Base-by-base conservation (phyloP, 2,329 filamentous ascomycete genomes). In the Conoideocrella luteorostrata region DNA sequence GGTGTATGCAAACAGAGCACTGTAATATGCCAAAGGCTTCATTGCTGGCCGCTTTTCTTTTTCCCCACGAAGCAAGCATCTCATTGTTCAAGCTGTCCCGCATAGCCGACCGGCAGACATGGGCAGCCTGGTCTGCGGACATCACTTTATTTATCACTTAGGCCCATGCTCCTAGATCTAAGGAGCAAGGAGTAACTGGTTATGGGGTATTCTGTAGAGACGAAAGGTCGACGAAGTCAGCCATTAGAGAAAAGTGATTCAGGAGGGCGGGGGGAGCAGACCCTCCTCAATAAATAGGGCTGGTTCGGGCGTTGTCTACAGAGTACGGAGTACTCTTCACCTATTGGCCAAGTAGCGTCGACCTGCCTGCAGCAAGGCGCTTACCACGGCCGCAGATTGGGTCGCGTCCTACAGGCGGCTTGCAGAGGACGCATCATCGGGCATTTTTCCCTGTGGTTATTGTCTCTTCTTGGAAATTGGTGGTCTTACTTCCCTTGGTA, bases 281-380 rank as follows among this genome's bases (percentile, higher is more conserved):
- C 22, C 33, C 34, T n/a, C 34, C n/a, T n/a, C 13, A 24, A 7
- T 6, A 12, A 23, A 36, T 13, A 36, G 4, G 4, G 20, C n/a
- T 18, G 33, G 7, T n/a, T n/a, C n/a, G n/a, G n/a, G n/a, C n/a
- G n/a, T n/a, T n/a, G n/a, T n/a, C n/a, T n/a, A n/a, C n/a, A n/a
- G n/a, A n/a, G n/a, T n/a, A n/a, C n/a, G n/a, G n/a, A n/a, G n/a
- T n/a, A n/a, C n/a, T n/a, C n/a, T n/a, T n/a, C n/a, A n/a, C n/a
- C n/a, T n/a, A n/a, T n/a, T n/a, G n/a, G n/a, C n/a, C n/a, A n/a
- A n/a, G n/a, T n/a, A n/a, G n/a, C n/a, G n/a, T n/a, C n/a, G 30
- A 32, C 43, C 26, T 41, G 43, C 44, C 37, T 39, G 39, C 34
- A 42, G n/a, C 33, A 46, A 40, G 44, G 46, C 45, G 47, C 47